Evolutionary conservation across 345 rosid species (phyloP), one percentile per base, ranked within the genome.

Genomic region (Stellera chamaejasme): DNA sequence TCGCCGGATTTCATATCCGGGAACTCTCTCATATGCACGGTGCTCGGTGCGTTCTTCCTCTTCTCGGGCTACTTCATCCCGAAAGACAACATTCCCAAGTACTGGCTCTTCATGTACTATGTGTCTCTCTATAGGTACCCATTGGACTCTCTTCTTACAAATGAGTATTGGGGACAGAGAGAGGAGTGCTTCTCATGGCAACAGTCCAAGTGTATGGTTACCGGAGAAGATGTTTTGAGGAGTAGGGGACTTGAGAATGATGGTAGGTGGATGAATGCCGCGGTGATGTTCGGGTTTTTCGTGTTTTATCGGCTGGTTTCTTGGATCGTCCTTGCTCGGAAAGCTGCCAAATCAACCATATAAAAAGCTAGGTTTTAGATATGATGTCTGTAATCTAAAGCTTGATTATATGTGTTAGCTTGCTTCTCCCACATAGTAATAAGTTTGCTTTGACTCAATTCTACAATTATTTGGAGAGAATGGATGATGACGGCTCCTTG

Each of bases 31-130:
- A 84, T 89, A 13, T 82, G 93, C 79, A 81, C 97, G 0, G 96
- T 89, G 61, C 82, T 89, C 0, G 97, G 94, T 43, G 84, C 88
- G 0, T 92, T 92, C 63, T 89, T 92, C 23, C 82, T 92, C 27
- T 86, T 92, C 79, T 88, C 97, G 0, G 97, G 97, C 12, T 92
- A 82, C 75, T 86, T 92, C 71, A 92, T 89, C 36, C 96, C 95
- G 0, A 86, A 92, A 62, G 95, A 88, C 13, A 82, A 67, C 70
- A 92, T 88, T 26, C 97, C 96, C 0, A 89, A 82, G 42, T 80
- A 84, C 13, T 89, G 97, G 97, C 59, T 86, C n/a, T 89, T 84
- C 72, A 84, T 89, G 96, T 84, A 93, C 74, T 93, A 93, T 13
- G 84, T 87, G 7, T 89, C 97, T 0, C 72, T 92, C 3, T 84